These are phyloP conservation scores for Usnea hakonensis DNA, from an alignment of 495 filamentous ascomycete genomes.

Conservation along the genomic window DNA sequence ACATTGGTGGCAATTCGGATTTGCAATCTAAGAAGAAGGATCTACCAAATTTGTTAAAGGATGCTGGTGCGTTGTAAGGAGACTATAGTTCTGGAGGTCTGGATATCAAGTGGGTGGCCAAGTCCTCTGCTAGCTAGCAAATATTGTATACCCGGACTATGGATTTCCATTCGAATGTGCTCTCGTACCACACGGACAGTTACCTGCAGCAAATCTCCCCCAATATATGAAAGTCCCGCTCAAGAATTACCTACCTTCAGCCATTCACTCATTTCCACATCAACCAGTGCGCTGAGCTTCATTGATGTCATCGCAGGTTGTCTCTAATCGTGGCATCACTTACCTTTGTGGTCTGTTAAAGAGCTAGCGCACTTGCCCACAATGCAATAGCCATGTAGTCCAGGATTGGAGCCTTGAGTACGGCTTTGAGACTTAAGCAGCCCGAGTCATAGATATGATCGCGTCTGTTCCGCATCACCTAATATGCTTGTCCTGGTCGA, in stretches of 20 bases:
- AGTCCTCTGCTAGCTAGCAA: not conserved
- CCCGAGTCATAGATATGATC: too few relatives aligned
- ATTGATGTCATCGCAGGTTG: not conserved
- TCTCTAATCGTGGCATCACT: too few relatives aligned
- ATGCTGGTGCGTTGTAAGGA: conserved; percentile 48
- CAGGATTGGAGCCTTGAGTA: too few relatives aligned
- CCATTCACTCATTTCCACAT: not conserved
- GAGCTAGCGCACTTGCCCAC: too few relatives aligned
- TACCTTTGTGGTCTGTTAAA: too few relatives aligned
- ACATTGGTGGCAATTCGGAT: conserved; percentile 96
- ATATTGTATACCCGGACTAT: not conserved
- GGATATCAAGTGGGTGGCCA: not conserved
- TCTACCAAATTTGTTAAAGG: conserved; percentile 52
- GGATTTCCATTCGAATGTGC: not conserved
- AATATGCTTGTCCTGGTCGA: too few relatives aligned
- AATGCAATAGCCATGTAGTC: too few relatives aligned
- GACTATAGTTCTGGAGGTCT: not conserved
- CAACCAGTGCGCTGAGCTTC: not conserved
- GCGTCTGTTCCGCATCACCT: too few relatives aligned
- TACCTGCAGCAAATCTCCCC: too few relatives aligned
- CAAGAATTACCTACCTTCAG: too few relatives aligned
- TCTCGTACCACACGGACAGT: not conserved
- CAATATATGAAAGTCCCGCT: too few relatives aligned
- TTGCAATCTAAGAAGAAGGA: conserved; percentile 59
- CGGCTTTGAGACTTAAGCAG: too few relatives aligned